Percentiles rank a stretch among this genome's conserved stretches.
Evolutionary conservation across 345 rosid genomes (phyloP).

Genomic region (Barbarea vulgaris): DNA sequence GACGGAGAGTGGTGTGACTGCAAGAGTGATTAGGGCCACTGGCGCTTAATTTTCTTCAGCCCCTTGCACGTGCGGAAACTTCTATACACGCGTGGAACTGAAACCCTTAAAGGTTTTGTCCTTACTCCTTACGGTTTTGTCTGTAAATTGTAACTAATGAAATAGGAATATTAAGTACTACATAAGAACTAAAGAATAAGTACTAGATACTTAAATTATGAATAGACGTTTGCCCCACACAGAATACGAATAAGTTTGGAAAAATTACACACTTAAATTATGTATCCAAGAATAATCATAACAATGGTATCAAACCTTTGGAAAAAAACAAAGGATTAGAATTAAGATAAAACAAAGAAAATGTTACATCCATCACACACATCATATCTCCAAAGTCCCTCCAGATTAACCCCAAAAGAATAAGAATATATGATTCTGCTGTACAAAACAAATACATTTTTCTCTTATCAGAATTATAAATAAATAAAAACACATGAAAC

Average conservation of each 20-base stretch:
- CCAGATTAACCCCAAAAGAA: conserved; percentile 51
- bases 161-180: neutral
- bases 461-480: neutral
- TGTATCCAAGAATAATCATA: conserved; percentile 9
- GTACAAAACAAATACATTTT: conserved; percentile 50
- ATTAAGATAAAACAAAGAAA: conserved; percentile 31
- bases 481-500: neutral
- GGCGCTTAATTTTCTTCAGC: conserved; percentile 29
- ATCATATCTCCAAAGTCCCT: conserved; percentile 26
- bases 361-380: conserved; percentile 45
- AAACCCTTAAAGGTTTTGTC: conserved; percentile 14
- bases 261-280: neutral
- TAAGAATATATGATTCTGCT: conserved; percentile 42
- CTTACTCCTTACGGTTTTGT: neutral
- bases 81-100: conserved; percentile 17
- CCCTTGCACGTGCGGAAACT: conserved; percentile 19
- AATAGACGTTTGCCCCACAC: no score
- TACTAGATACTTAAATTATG: no score
- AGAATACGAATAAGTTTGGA: no score
- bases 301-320: neutral
- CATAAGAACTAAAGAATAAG: neutral
- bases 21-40: conserved; percentile 42
- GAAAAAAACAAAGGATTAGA: conserved; percentile 16
- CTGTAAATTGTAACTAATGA: neutral
- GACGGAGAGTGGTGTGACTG: conserved; percentile 30